These are phyloP conservation scores for Leishmania major DNA, from an alignment of 208 protist genomes.

Conservation along the genomic window DNA sequence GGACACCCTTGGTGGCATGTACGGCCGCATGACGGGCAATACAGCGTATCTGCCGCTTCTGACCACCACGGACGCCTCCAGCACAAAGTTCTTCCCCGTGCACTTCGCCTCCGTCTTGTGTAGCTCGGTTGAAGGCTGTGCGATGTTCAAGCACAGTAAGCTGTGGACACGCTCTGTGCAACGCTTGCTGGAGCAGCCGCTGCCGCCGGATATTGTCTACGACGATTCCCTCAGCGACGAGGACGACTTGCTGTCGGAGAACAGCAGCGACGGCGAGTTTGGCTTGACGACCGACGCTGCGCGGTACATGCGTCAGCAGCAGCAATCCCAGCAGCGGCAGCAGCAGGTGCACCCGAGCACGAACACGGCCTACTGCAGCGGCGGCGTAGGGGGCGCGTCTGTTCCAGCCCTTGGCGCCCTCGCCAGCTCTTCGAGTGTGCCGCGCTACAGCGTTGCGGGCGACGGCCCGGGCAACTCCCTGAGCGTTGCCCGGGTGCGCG, in stretches of 20 bases:
- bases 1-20: conserved; percentile 31
- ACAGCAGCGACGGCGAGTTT: conserved; percentile 51
- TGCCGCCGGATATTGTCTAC: conserved; percentile 74
- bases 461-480: conserved; percentile 30
- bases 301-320: conserved; percentile 34
- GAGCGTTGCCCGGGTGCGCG: conserved; percentile 7
- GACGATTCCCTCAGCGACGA: conserved; percentile 47
- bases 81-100: conserved; percentile 71
- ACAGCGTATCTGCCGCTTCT: conserved; percentile 39
- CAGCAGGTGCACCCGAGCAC: conserved; percentile 13
- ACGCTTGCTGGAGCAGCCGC: conserved; percentile 68
- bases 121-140: conserved; percentile 76
- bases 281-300: conserved; percentile 30
- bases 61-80: conserved; percentile 32
- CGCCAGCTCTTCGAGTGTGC: conserved; percentile 19
- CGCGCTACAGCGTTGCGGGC: conserved; percentile 22
- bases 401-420: conserved; percentile 16
- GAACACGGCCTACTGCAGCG: conserved; percentile 22
- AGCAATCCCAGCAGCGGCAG: conserved; percentile 16
- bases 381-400: conserved; percentile 11
- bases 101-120: conserved; percentile 85
- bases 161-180: conserved; percentile 82
- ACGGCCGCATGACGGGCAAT: conserved; percentile 10
- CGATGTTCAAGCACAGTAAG: conserved; percentile 79
- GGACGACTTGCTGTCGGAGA: conserved; percentile 38